Base-by-base conservation (phyloP, 306 rosid genomes). In the Gastrolobium bilobum region DNA sequence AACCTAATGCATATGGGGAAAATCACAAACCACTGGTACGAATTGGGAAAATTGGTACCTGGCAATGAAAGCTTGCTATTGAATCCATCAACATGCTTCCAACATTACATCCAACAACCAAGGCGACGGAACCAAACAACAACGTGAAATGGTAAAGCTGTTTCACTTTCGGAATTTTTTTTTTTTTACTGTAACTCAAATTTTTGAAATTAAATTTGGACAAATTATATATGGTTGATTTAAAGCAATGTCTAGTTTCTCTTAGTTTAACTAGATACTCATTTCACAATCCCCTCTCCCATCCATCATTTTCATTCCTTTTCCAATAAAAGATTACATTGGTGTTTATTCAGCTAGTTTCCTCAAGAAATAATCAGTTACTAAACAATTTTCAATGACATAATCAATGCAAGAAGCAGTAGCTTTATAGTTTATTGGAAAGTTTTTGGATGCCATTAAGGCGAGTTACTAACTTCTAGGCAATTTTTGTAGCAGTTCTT, bases 61-160 rank as follows among this genome's bases (percentile, higher is more conserved):
- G 83, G 10, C 80, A 68, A 76, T 88, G 66, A 7, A 80, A 42
- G 79, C 61, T 53, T 75, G 66, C 1, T 57, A 7, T 60, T 50
- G 72, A 68, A 68, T 87, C 84, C 85, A 76, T 73, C 57, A 26
- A 53, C 53, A 34, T 57, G 52, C 9, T 74, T 79, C 34, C 29
- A 6, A 31, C 38, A 56, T 63, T 34, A 26, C 53, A 39, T 72
- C 39, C 11, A 76, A 50, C 72, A 63, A 38, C 44, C 37, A 10
- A 37, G 13, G 34, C 48, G 35, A 40, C 20, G 7, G 38, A 13
- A 69, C 54, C 37, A 48, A 75, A 39, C 44, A 11, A 31, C 47
- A 47, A 8, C 38, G 10, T 67, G 6, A 60, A 68, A 37, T 48
- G 78, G 62, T 76, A 48, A 47, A 37, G 48, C 3, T 33, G 6